Base-by-base conservation (phyloP, 129 eudicot genomes). In the Chrysanthemum seticuspe region DNA sequence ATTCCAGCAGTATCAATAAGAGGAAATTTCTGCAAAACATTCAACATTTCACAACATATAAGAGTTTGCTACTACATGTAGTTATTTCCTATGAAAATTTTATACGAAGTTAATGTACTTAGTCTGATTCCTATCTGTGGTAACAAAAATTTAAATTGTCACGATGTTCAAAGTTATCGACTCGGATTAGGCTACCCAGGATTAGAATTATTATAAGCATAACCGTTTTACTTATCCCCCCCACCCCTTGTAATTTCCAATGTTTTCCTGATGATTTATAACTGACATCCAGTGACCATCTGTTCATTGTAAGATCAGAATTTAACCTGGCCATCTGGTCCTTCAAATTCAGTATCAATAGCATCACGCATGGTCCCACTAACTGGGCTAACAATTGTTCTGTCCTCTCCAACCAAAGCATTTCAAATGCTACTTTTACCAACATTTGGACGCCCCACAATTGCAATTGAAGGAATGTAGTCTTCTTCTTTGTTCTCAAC, bases 281-380 rank as follows among this genome's bases (percentile, higher is more conserved):
- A 3, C 56, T 51, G 0, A 13, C 2, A 51, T 16, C 13, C 16
- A 51, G n/a, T 0, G 15, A 51, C 56, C n/a, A 51, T n/a, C 4
- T 12, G 56, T 51, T 10, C n/a, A n/a, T 6, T n/a, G 16, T 65
- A 57, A 76, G 49, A 68, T 60, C 58, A 25, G 12, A 60, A 70
- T 68, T 71, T 87, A 72, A 94, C 98, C 96, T 90, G 97, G 70
- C 98, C 98, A 86, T 94, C 93, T 36, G 97, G 84, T 55, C 86
- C 96, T 18, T 83, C 88, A 72, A 90, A 90, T 80, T 90, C 98
- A 13, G 98, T 94, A 76, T 94, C 98, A 70, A 94, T 94, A 53
- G 98, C 98, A 81, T 94, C 98, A 75, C 98, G 97, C 14, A 96
- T 94, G 31, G 98, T 94, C 78, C 97, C 97, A 81, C 98, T 94